Evolutionary conservation across 352 stramenopile genomes (phyloP), one percentile per base, ranked within the genome.

Genomic region (Phytophthora sp.): DNA sequence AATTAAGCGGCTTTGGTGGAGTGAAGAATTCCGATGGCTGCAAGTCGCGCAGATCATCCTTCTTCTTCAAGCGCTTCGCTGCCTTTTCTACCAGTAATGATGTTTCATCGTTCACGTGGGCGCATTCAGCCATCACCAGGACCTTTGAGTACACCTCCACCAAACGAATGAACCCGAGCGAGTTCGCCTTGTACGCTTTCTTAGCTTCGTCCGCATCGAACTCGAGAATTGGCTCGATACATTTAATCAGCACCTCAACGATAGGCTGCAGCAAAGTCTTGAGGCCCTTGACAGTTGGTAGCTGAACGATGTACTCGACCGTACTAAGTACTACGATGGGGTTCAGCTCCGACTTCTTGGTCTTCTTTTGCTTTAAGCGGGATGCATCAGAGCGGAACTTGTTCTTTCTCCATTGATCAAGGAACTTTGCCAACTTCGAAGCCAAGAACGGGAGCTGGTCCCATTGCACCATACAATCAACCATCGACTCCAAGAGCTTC

Each of bases 381-480:
- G 57, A 42, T 7, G 46, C n/a, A 15, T 41, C n/a, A 16, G 52
- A 13, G 1, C 39, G 49, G 31, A 88, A 88, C 35, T 83, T 77
- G 46, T 78, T 73, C 18, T 75, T 73, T 53, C 66, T 84, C 82
- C 82, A 91, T 33, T 88, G 70, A 0, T 77, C 52, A 9, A 94
- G 66, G 18, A 85, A 86, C 15, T 82, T 77, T 27, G 78, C 76
- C 39, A 94, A 57, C 50, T 90, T 90, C 3, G 72, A 79, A 12
- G 80, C 64, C 42, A 94, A 70, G 33, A 89, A 86, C 18, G 77
- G 74, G 1, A 94, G 80, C 44, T 91, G 81, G 13, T 88, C 68
- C 86, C 86, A 94, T 66, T 90, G 86, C 16, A 75, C 69, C 16
- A 94, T 77, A 44, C 84, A 94, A 45, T 93, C 74, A 44, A 94